These are phyloP conservation scores for Picea sitchensis DNA, from an alignment of 75 land plant species.

Conservation along the genomic window DNA sequence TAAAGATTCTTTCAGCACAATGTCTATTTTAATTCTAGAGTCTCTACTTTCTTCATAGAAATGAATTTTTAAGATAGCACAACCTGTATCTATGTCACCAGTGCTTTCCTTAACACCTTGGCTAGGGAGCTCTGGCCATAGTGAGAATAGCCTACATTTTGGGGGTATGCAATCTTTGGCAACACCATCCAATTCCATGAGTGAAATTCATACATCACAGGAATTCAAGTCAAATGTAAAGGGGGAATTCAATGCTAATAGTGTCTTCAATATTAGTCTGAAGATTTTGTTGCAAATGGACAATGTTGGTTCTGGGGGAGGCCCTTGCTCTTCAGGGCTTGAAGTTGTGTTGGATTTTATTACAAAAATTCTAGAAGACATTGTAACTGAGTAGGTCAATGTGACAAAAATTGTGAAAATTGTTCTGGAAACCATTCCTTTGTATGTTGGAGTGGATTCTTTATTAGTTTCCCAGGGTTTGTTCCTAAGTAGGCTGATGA, in stretches of 20 bases:
- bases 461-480: slow-evolving; percentile 85
- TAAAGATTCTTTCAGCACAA: slow-evolving; percentile 47
- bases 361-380: slow-evolving; percentile 85
- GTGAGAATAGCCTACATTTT: slow-evolving; percentile 28
- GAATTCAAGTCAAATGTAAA: slow-evolving; percentile 33
- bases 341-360: slow-evolving; percentile 88
- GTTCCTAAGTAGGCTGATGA: slow-evolving; percentile 87
- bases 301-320: slow-evolving; percentile 83
- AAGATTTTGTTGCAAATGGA: slow-evolving; percentile 73
- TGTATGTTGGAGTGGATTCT: slow-evolving; percentile 65
- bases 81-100: slow-evolving; percentile 47
- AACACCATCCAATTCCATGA: slow-evolving; percentile 38
- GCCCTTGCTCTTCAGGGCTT: slow-evolving; percentile 83
- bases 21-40: slow-evolving; percentile 28
- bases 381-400: slow-evolving; percentile 37
- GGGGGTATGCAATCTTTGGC: slow-evolving; percentile 42
- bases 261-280: slow-evolving; percentile 40
- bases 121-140: slow-evolving; percentile 40
- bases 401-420: too few relatives aligned
- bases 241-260: slow-evolving; percentile 24
- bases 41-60: slow-evolving; percentile 71
- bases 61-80: slow-evolving; percentile 28
- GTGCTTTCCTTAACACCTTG: slow-evolving; percentile 52
- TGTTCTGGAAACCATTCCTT: slow-evolving; percentile 64
- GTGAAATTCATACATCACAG: slow-evolving; percentile 34